These are phyloP conservation scores for Pythium phragmiticola DNA, from an alignment of 352 stramenopile species.

Conservation along the genomic window DNA sequence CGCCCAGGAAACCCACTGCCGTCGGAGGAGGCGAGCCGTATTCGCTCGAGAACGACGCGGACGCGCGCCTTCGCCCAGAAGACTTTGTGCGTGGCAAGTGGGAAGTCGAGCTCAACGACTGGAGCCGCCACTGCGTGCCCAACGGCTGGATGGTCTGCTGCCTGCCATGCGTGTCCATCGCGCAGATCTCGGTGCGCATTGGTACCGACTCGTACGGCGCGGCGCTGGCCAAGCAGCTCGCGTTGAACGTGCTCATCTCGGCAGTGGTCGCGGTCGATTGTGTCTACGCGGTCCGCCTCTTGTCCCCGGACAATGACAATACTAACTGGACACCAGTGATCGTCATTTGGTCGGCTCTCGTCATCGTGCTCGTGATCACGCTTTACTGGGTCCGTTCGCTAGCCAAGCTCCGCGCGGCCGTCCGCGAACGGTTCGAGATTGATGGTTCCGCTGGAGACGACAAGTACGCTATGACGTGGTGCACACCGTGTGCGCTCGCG, in stretches of 20 bases:
- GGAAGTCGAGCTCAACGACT: slow-evolving; percentile 41
- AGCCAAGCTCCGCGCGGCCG: background rate
- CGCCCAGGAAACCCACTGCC: background rate
- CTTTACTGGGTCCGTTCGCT: background rate
- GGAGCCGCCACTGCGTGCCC: slow-evolving; percentile 40
- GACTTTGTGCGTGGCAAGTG: slow-evolving; percentile 28
- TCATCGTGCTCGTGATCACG: background rate
- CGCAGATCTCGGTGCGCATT: slow-evolving; percentile 44
- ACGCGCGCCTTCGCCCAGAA: background rate
- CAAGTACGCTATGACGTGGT: slow-evolving; percentile 11
- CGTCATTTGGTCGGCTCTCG: background rate
- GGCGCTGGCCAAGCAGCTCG: slow-evolving; percentile 21
- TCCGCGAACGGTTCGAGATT: slow-evolving; percentile 20
- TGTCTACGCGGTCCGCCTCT: background rate
- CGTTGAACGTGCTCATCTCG: slow-evolving; percentile 25
- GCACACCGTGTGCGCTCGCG: slow-evolving; percentile 33
- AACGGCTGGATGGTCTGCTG: slow-evolving; percentile 52
- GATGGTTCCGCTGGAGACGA: slow-evolving; percentile 17
- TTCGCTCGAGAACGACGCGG: background rate
- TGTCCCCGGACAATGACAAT: background rate
- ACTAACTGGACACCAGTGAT: background rate
- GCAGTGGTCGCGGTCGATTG: slow-evolving; percentile 22
- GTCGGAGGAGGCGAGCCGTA: too few species aligned
- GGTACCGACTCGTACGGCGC: slow-evolving; percentile 31
- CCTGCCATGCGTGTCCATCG: slow-evolving; percentile 49